Conservation (phyloP, 73 alveolate genomes). For the Halteria grandinella region DNA sequence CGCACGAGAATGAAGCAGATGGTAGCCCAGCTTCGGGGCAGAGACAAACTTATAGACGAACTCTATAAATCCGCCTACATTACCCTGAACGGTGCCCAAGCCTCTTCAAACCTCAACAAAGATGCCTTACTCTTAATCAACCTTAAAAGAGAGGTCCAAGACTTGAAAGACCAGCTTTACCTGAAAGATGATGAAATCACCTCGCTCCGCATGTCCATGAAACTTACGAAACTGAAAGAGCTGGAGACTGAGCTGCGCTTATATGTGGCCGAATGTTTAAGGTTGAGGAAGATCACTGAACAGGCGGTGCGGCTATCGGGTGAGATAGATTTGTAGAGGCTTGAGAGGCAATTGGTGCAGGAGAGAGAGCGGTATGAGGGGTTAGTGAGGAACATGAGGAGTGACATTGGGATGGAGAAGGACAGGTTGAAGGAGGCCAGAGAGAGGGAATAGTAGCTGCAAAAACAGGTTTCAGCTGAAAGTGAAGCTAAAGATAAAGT, state of each 20-base stretch:
- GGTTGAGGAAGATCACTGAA: slow-evolving; percentile 53
- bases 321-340: slow-evolving; percentile 23
- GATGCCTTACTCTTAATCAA: slow-evolving; percentile 29
- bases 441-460: too few relatives aligned
- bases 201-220: slow-evolving; percentile 33
- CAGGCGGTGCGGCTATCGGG: slow-evolving; percentile 21
- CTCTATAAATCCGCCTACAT: slow-evolving; percentile 36
- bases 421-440: too few relatives aligned
- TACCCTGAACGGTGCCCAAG: slow-evolving; percentile 15
- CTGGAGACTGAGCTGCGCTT: slow-evolving; percentile 49
- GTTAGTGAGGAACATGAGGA: too few relatives aligned
- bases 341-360: slow-evolving; percentile 16
- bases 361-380: too few relatives aligned
- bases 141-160: slow-evolving; percentile 41
- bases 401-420: too few relatives aligned
- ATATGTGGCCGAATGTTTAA: slow-evolving; percentile 48
- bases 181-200: slow-evolving; percentile 55
- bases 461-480: too few relatives aligned
- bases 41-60: slow-evolving; percentile 36
- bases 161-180: slow-evolving; percentile 22
- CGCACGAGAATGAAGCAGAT: slow-evolving; percentile 17
- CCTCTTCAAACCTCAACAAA: slow-evolving; percentile 21
- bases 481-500: too few relatives aligned
- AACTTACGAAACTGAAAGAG: slow-evolving; percentile 44
- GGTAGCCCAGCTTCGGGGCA: neutral